Evolutionary conservation across 192 early-diverging fungal species (phyloP), one percentile per base, ranked within the genome.

Genomic region (Coemansia sp.): DNA sequence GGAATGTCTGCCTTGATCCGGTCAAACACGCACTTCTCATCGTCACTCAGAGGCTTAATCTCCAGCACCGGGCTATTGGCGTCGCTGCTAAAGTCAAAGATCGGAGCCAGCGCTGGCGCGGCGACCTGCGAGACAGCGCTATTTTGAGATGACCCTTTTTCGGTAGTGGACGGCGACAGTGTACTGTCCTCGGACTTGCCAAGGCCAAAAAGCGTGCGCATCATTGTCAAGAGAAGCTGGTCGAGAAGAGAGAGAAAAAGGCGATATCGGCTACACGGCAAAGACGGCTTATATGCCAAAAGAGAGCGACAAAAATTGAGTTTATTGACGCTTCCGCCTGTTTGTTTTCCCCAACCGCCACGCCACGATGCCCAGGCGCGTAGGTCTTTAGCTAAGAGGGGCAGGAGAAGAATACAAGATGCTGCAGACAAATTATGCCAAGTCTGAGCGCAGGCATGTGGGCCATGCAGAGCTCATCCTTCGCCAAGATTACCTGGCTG

Each of bases 121-220:
- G 21, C 35, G n/a, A 46, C 50, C 3, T 53, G 35, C 3, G 33
- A 15, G 19, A 22, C 32, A 3, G 35, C 39, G 38, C 48, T 22
- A 15, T 64, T 46, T 17, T 52, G 50, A 8, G 68, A 40, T 1
- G 50, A 29, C 41, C 68, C 68, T 14, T 48, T 24, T 43, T 72
- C 75, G 58, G 58, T 54, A 24, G 60, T 1, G 58, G 44, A 52
- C 39, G 75, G 22, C 41, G 65, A 24, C 17, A 34, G 58, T 35
- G 71, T 34, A 7, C 29, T 59, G 27, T 71, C 65, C 34, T 72
- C 68, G 43, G 65, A 33, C 43, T 68, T 77, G 41, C 48, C 56
- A 46, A 77, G 58, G 9, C 75, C 69, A 65, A 77, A 77, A 2
- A 77, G 54, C 17, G 75, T 72, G 41, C 75, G 75, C 75, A 77